Base-by-base conservation (phyloP, 2,329 filamentous ascomycete genomes). In the Pseudopyricularia javanii region DNA sequence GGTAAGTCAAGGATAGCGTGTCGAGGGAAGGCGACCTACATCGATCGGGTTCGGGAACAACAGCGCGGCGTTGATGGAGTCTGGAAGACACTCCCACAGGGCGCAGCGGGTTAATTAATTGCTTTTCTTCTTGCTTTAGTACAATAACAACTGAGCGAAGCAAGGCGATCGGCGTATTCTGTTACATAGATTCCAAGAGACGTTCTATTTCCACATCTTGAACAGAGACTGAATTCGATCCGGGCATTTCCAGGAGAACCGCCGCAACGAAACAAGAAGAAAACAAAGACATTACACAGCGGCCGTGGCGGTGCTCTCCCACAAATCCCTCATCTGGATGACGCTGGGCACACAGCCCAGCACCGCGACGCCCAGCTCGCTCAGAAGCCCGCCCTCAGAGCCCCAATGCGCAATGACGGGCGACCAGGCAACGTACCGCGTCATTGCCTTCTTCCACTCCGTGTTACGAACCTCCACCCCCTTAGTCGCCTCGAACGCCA, bases 351-450 rank as follows among this genome's bases (percentile, higher is more conserved):
- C 68, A 47, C 66, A 63, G 2, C 69, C 74, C 51, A 76, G 58
- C 51, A 70, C 30, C n/a, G 67, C 65, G 17, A 76, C 61, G 3
- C 63, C 58, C 28, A 68, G 56, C 45, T 76, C 73, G 34, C 66
- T 65, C 52, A 77, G 59, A 37, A 67, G 62, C 0, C 86, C 88
- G 54, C 78, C 71, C 55, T 86, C 81, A 40, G 84, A 66, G 61
- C 88, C 85, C 85, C 87, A 95, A 70, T 96, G 89, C 26, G 91
- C 63, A 56, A 88, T 91, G 64, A 95, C 72, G 32, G 91, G 89
- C 53, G 86, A 81, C 82, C 88, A 95, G 32, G 85, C 82, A 56
- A 80, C 63, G 68, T 89, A 90, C 43, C 83, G 77, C 20, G 82
- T 72, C 52, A 91, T 69, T 62, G 83, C 79, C 63, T 76, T 80